A percentile compares a stretch with the other conserved stretches of the same genome.
Evolutionary conservation across 176 grass and related monocot species (phyloP).

Genomic region (Bonia amplexicaulis): DNA sequence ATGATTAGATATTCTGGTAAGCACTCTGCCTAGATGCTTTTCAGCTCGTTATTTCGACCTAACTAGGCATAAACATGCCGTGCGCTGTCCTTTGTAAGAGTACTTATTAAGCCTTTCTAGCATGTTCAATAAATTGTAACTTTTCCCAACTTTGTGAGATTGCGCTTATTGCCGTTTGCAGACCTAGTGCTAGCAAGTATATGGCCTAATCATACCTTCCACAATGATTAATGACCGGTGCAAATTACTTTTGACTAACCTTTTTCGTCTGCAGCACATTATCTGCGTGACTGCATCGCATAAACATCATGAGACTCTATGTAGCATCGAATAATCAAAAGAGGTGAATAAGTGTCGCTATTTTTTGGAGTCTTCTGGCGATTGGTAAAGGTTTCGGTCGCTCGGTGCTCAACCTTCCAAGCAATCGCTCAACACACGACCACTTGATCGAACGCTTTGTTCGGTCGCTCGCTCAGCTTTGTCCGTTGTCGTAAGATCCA

Average conservation of each 20-base stretch:
- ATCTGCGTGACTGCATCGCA: neutral
- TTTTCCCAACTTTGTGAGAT: neutral
- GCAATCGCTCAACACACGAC: too few species aligned
- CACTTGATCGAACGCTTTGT: too few species aligned
- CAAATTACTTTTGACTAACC: slow-evolving; percentile 9
- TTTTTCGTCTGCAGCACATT: neutral
- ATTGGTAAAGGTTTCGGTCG: too few species aligned
- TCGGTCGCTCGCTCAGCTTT: too few species aligned
- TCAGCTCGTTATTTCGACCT: neutral
- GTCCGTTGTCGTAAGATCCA: too few species aligned
- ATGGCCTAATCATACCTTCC: slow-evolving; percentile 4
- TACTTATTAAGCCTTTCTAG: slow-evolving; percentile 32
- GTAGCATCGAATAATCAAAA: too few species aligned
- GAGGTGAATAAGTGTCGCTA: too few species aligned
- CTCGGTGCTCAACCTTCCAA: too few species aligned
- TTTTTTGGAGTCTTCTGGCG: too few species aligned
- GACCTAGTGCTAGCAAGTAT: slow-evolving; percentile 2
- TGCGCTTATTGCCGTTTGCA: neutral
- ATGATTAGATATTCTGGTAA: neutral
- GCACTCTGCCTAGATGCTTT: neutral
- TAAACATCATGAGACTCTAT: neutral
- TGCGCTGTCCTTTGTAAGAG: slow-evolving; percentile 32
- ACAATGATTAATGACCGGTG: neutral
- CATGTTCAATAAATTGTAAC: neutral
- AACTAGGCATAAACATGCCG: slow-evolving; percentile 7